Base-by-base conservation (phyloP, 306 rosid genomes). In the Macrotyloma uniflorum region DNA sequence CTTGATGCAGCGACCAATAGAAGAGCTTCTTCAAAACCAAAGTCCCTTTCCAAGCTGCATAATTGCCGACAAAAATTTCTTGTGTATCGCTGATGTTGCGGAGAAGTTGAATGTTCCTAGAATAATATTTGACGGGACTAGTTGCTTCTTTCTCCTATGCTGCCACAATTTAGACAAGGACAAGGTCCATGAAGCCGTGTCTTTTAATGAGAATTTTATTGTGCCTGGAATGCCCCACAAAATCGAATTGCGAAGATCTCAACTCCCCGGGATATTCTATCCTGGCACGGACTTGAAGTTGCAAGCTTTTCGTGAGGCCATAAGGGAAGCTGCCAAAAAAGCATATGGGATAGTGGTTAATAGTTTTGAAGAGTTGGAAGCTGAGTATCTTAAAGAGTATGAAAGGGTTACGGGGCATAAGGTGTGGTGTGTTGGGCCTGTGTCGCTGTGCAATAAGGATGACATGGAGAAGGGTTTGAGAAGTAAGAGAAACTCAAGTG, bases 341-440 rank as follows among this genome's bases (percentile, higher is more conserved):
- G 70, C 88, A 4, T 59, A 80, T 64, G 90, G 86, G 16, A 7
- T 70, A 1, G 18, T 89, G 12, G 67, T 89, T 0, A 89, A 89
- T 43, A 80, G 79, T 59, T 85, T 83, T 26, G 82, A 77, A 33
- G 89, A 86, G 61, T 14, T 86, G 53, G 90, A 89, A 71, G n/a
- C 0, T 14, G 76, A 54, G 10, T 89, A 80, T 68, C 76, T 75
- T 1, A 28, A 40, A 38, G 86, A 67, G 59, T 83, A 73, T n/a
- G 7, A 57, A 32, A 82, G 59, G 46, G 72, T 45, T 11, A 51
- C 62, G 2, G 73, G 55, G 5, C 12, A 36, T 1, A 86, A 55
- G 67, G 23, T 85, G 0, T 89, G 90, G 93, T 86, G 93, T 55
- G 70, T 87, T 16, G 89, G 93, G 0, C 90, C 91, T 0, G 82